Base-by-base conservation (phyloP, 2,329 filamentous ascomycete genomes). In the Aspergillus sp. region DNA sequence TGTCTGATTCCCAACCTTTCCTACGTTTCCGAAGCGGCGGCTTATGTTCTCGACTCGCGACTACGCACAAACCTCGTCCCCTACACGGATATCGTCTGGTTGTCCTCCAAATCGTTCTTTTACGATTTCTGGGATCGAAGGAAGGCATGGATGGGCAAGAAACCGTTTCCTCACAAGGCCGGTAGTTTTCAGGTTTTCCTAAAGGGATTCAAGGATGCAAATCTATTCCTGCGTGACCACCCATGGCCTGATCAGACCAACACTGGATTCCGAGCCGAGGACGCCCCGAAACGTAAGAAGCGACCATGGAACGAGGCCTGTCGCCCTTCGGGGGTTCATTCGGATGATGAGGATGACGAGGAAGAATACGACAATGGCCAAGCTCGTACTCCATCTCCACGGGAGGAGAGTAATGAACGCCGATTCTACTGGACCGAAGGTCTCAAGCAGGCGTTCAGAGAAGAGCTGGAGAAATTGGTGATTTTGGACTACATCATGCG, bases 401-500 rank as follows among this genome's bases (percentile, higher is more conserved):
- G 70, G 43, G 68, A 70, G 33, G 73, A 79, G 33, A 72, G 63
- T 46, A 48, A 65, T 51, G 54, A 71, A 42, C 68, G 67, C 37
- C 70, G 73, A 33, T 94, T 93, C 52, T 79, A 85, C 46, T 98
- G 93, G 93, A 95, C 89, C 0, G 87, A 94, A 40, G 71, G 76
- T 5, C 68, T 98, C 37, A 94, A 97, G 62, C 88, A 95, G 65
- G 86, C 88, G 0, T 95, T 98, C 63, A 77, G 93, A 32, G 93
- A 98, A 66, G 88, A 97, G 69, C 76, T 98, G 38, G 93, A 98
- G 70, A 97, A 96, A 67, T 75, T 98, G 6, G 94, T 98, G 19
- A 95, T 98, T 58, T 69, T 98, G 52, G 93, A 98, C 68, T 98
- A 98, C 64, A 95, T 98, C 51, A 98, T 98, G 93, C 82, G 93